These are phyloP conservation scores for Phytophthora foliorum DNA, from an alignment of 352 stramenopile species.

Conservation along the genomic window DNA sequence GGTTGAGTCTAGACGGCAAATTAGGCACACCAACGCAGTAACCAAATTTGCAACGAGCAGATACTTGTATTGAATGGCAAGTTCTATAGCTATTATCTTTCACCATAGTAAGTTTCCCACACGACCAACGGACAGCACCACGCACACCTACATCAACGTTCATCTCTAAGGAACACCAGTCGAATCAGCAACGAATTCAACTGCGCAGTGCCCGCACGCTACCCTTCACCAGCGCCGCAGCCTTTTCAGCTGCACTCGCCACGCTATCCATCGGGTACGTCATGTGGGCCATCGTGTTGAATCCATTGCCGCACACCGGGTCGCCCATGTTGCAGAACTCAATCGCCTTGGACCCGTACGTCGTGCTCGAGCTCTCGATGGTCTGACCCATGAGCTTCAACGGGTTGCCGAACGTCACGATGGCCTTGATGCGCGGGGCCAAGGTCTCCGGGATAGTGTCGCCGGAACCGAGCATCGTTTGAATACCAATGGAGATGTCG, in stretches of 20 bases:
- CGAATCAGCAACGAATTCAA: not conserved
- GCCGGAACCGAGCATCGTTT: slow-evolving; percentile 7
- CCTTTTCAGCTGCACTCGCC: slow-evolving; percentile 30
- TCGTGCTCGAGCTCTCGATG: slow-evolving; percentile 32
- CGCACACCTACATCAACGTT: not conserved
- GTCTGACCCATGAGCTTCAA: slow-evolving; percentile 41
- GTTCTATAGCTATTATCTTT: too few species aligned
- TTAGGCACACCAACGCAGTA: too few species aligned
- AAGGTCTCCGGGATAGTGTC: slow-evolving; percentile 26
- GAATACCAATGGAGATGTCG: slow-evolving; percentile 42
- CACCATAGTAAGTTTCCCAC: too few species aligned
- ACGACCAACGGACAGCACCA: not conserved
- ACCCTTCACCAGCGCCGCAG: slow-evolving; percentile 24
- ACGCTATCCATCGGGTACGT: slow-evolving; percentile 44
- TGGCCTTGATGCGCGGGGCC: slow-evolving; percentile 37
- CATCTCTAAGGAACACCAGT: not conserved
- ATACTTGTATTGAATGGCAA: too few species aligned
- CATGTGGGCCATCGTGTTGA: slow-evolving; percentile 42
- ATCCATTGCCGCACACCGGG: slow-evolving; percentile 42
- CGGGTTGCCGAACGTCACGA: slow-evolving; percentile 50
- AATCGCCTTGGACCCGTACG: slow-evolving; percentile 40
- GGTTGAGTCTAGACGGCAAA: too few species aligned
- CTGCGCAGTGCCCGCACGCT: slow-evolving; percentile 3
- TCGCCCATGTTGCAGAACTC: slow-evolving; percentile 45
- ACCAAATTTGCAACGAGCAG: too few species aligned